These are phyloP conservation scores for Myriangium duriaei DNA, from an alignment of 2,329 filamentous ascomycete genomes.

Conservation along the genomic window DNA sequence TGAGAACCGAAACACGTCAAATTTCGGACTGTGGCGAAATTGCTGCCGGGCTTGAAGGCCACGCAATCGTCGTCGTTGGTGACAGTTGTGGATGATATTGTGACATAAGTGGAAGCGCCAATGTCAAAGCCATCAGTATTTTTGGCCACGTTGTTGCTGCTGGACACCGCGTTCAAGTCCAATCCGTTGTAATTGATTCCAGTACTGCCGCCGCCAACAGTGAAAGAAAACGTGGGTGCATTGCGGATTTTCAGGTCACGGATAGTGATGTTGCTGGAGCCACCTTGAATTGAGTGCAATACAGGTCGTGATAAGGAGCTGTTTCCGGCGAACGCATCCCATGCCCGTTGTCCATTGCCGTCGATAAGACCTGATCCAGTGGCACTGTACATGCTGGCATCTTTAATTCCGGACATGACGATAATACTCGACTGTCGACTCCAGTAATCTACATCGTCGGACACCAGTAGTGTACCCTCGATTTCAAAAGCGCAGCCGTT, in stretches of 20 bases:
- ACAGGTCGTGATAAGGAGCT: conserved; percentile 30
- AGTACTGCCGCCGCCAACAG: conserved; percentile 24
- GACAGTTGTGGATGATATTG: conserved; percentile 25
- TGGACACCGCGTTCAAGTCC: conserved; percentile 28
- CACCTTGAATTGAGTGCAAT: conserved; percentile 29
- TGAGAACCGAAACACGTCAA: conserved; percentile 36
- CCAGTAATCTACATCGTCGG: conserved; percentile 31
- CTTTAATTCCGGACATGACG: conserved; percentile 19
- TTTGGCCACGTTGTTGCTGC: conserved; percentile 26
- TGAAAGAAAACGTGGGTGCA: conserved; percentile 35
- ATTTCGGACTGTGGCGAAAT: conserved; percentile 28
- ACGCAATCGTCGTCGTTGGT: conserved; percentile 35
- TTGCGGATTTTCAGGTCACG: conserved; percentile 29
- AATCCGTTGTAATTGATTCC: conserved; percentile 28
- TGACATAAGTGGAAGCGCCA: conserved; percentile 26
- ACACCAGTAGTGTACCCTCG: conserved; percentile 32
- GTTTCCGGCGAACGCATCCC: conserved; percentile 29
- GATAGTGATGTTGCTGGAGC: conserved; percentile 28
- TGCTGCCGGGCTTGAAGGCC: conserved; percentile 31
- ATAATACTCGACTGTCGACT: conserved; percentile 30
- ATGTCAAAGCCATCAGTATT: conserved; percentile 37
- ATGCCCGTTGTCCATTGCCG: conserved; percentile 34
- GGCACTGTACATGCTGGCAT: conserved; percentile 30
- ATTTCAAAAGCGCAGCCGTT: conserved; percentile 34
- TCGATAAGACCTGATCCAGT: conserved; percentile 33